Evolutionary conservation across 768 basidiomycete species (phyloP).

Genomic region (Russula lepida): DNA sequence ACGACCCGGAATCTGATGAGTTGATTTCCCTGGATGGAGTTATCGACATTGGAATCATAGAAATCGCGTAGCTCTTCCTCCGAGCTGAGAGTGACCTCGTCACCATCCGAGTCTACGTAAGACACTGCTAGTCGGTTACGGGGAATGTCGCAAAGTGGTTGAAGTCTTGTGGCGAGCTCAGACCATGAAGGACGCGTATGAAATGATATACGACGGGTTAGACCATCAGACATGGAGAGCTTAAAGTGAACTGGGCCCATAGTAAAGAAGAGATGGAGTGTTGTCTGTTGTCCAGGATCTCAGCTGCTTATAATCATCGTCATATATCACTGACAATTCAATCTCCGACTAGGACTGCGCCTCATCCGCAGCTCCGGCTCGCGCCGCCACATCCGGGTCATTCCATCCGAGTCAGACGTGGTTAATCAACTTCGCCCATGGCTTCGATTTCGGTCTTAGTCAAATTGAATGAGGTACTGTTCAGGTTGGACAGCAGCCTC

Average conservation of each 20-base stretch:
- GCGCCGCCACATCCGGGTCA: neutral
- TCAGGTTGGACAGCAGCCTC: conserved; percentile 40
- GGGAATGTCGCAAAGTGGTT: conserved; percentile 48
- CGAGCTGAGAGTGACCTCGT: conserved; percentile 70
- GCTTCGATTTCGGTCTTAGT: conserved; percentile 47
- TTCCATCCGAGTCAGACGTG: no score
- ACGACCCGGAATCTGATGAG: conserved; percentile 54
- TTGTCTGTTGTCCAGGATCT: no score
- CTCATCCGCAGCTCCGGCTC: neutral
- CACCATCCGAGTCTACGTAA: conserved; percentile 65
- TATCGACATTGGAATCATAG: conserved; percentile 33
- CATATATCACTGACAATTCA: neutral
- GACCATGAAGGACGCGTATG: conserved; percentile 45
- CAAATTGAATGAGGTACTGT: conserved; percentile 42
- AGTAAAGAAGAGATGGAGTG: conserved; percentile 13
- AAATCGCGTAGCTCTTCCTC: conserved; percentile 72
- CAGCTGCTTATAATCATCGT: neutral
- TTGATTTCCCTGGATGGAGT: conserved; percentile 19
- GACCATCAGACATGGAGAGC: conserved; percentile 39
- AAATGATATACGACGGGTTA: conserved; percentile 56
- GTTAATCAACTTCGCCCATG: no score
- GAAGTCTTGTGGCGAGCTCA: conserved; percentile 47
- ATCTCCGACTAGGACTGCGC: conserved; percentile 20
- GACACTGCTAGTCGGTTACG: conserved; percentile 52
- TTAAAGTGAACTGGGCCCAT: conserved; percentile 57